These are phyloP conservation scores for Vitis hybrid DNA, from an alignment of 177 flowering plant species.

Conservation along the genomic window DNA sequence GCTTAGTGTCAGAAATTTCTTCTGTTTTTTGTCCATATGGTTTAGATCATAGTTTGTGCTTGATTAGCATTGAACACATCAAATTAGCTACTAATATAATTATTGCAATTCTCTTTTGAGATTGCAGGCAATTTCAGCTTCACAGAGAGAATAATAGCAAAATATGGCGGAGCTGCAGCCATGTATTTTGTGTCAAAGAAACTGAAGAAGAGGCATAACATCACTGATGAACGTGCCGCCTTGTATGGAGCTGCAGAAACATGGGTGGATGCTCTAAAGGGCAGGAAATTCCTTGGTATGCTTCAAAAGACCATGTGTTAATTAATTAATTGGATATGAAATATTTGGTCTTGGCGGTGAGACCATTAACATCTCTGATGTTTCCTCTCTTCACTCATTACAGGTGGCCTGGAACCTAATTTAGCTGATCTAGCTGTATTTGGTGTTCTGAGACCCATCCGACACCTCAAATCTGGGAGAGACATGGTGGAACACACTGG, in stretches of 20 bases:
- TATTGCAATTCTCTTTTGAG: neutral
- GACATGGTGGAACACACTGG: constrained; percentile 82
- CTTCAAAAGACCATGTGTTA: neutral
- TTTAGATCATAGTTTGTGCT: too few relatives aligned
- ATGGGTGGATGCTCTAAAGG: constrained; percentile 90
- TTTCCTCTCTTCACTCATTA: constrained; percentile 2
- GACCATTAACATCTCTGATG: neutral
- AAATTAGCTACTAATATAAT: neutral
- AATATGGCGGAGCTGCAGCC: constrained; percentile 94
- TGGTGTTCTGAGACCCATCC: constrained; percentile 82
- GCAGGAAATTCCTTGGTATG: constrained; percentile 78
- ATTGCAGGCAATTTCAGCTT: constrained; percentile 85
- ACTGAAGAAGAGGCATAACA: constrained; percentile 80
- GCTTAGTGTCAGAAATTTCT: too few relatives aligned
- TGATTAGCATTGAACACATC: too few relatives aligned
- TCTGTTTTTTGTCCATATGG: too few relatives aligned
- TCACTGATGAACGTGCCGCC: constrained; percentile 90
- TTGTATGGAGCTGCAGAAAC: constrained; percentile 91
- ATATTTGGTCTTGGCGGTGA: too few relatives aligned
- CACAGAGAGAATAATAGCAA: constrained; percentile 66
- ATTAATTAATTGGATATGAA: too few relatives aligned
- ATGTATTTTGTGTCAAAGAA: constrained; percentile 97
- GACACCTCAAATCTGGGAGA: constrained; percentile 66
- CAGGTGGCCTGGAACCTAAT: constrained; percentile 75
- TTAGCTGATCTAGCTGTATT: constrained; percentile 83